Percentiles rank a stretch among this genome's conserved stretches.
These are phyloP conservation scores for Poa pratensis DNA, from an alignment of 176 grass and related monocot genomes.

Conservation along the genomic window DNA sequence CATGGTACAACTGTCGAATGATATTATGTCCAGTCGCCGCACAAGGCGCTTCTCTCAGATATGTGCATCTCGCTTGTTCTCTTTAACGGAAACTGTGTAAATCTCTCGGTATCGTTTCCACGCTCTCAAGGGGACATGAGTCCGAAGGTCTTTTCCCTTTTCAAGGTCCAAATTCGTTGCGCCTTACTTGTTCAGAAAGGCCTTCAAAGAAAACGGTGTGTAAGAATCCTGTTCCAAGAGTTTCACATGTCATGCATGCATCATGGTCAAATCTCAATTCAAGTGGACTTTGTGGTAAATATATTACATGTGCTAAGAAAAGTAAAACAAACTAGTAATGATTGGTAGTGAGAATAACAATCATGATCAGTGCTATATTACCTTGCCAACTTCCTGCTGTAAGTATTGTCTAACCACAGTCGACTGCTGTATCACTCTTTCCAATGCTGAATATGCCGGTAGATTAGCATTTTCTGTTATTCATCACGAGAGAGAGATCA, in stretches of 20 bases:
- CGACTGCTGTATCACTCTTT: slow-evolving; percentile 84
- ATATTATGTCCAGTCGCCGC: background rate
- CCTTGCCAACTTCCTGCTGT: slow-evolving; percentile 87
- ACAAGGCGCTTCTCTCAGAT: slow-evolving; percentile 34
- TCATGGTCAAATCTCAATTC: background rate
- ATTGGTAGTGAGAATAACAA: background rate
- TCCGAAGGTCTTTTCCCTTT: background rate
- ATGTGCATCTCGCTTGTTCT: slow-evolving; percentile 3
- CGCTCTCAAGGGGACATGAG: background rate
- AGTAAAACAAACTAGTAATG: background rate
- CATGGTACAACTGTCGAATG: slow-evolving; percentile 32
- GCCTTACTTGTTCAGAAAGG: slow-evolving; percentile 88
- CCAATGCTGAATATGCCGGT: slow-evolving; percentile 86
- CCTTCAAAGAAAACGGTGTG: slow-evolving; percentile 87
- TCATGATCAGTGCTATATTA: slow-evolving; percentile 36
- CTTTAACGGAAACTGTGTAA: slow-evolving; percentile 11
- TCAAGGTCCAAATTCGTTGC: background rate
- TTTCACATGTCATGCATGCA: slow-evolving; percentile 57
- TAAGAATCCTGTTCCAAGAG: slow-evolving; percentile 81
- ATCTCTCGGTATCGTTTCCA: background rate
- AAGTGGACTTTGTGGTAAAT: slow-evolving; percentile 7
- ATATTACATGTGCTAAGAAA: background rate
- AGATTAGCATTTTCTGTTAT: slow-evolving; percentile 80
- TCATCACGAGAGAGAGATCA: slow-evolving; percentile 37
- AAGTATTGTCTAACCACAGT: slow-evolving; percentile 81